Evolutionary conservation across 164 flowering plant species (phyloP).

Genomic region (Annona squamosa): DNA sequence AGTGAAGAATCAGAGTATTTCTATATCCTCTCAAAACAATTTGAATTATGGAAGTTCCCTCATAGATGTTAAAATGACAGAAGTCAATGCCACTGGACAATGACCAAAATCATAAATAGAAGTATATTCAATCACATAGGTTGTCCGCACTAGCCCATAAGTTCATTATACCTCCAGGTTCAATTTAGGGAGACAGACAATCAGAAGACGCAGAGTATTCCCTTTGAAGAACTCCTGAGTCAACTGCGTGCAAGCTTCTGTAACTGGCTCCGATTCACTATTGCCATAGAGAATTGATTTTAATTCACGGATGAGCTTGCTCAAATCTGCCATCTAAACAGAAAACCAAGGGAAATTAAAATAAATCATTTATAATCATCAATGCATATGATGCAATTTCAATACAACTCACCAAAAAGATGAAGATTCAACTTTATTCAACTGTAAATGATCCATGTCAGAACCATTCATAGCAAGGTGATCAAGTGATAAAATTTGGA

Average conservation of each 20-base stretch:
- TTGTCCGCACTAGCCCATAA: background rate
- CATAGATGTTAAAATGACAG: background rate
- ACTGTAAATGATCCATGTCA: too few relatives aligned
- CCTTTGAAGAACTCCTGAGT: slow-evolving; percentile 87
- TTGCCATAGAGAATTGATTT: slow-evolving; percentile 79
- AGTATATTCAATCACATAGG: background rate
- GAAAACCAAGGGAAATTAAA: background rate
- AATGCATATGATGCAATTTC: background rate
- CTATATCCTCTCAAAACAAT: background rate
- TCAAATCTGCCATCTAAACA: slow-evolving; percentile 65
- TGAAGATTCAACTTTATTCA: background rate
- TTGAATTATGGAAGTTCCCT: background rate
- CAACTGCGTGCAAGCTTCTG: slow-evolving; percentile 86
- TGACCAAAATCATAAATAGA: too few relatives aligned
- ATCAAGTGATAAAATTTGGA: too few relatives aligned
- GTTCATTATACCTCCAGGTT: slow-evolving; percentile 65
- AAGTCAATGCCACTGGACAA: background rate
- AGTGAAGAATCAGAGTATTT: background rate
- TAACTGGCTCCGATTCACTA: slow-evolving; percentile 79
- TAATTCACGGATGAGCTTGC: slow-evolving; percentile 61
- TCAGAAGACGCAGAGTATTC: slow-evolving; percentile 68
- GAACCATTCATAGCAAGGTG: too few relatives aligned
- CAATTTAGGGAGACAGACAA: slow-evolving; percentile 71
- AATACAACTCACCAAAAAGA: background rate
- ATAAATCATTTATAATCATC: background rate